Evolutionary conservation across 768 basidiomycete species (phyloP).

Genomic region (Pleurotus salmoneostramineus): DNA sequence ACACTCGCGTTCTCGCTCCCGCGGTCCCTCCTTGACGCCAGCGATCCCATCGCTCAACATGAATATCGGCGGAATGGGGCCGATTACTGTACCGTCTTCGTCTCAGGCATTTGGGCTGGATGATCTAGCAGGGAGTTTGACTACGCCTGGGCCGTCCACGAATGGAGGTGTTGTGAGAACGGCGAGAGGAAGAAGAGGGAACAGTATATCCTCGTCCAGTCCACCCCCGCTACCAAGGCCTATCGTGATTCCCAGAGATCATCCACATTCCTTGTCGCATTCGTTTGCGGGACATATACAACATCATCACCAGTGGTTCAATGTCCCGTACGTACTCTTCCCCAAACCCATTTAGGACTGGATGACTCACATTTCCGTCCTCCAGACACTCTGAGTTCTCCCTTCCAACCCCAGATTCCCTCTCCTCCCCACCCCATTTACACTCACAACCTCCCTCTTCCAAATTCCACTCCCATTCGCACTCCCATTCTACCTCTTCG

Average conservation of each 20-base stretch:
- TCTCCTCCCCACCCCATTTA: constrained; percentile 14
- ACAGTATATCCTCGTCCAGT: neutral
- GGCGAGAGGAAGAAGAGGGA: neutral
- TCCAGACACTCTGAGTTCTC: constrained; percentile 34
- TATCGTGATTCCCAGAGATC: neutral
- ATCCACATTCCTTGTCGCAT: neutral
- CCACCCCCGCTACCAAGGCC: neutral
- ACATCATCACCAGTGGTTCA: constrained; percentile 22
- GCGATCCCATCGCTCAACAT: constrained; percentile 3
- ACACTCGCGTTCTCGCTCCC: constrained; percentile 23
- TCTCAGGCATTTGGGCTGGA: neutral
- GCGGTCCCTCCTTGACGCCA: constrained; percentile 8
- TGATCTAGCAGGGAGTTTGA: neutral
- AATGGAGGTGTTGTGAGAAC: neutral
- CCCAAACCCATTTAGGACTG: neutral
- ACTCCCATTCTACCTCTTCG: constrained; percentile 4
- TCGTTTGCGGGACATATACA: neutral
- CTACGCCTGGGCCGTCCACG: neutral
- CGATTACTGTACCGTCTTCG: neutral
- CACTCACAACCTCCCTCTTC: too few species aligned
- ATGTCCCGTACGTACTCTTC: constrained; percentile 21
- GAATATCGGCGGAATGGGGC: constrained; percentile 1
- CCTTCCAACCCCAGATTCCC: constrained; percentile 38
- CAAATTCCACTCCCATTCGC: neutral
- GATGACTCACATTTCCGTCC: constrained; percentile 7